Conservation (phyloP, 2,329 filamentous ascomycete species). For the Penicillium sp. region DNA sequence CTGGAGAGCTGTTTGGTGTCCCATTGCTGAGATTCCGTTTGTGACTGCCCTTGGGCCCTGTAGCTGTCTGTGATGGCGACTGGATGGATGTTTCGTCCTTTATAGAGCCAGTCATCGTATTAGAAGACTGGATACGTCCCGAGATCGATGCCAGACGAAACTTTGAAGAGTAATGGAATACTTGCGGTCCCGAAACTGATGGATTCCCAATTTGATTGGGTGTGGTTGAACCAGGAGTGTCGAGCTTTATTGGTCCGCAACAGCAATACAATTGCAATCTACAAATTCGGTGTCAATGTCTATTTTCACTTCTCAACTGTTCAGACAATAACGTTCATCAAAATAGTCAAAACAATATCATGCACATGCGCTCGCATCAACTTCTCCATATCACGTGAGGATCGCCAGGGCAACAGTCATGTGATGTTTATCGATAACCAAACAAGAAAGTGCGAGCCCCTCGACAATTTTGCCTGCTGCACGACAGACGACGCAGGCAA, state of each 20-base stretch:
- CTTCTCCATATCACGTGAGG: constrained; percentile 24
- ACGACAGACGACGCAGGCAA: constrained; percentile 47
- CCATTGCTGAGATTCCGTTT: constrained; percentile 29
- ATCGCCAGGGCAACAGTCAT: constrained; percentile 30
- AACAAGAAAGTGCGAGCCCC: constrained; percentile 13
- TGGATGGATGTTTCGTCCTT: neutral
- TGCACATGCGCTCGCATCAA: neutral
- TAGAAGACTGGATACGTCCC: neutral
- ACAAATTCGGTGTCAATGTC: neutral
- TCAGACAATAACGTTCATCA: neutral
- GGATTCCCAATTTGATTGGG: constrained; percentile 8
- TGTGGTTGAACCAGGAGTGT: neutral
- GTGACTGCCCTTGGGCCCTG: constrained; percentile 14
- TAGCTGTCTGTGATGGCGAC: constrained; percentile 8
- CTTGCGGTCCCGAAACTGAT: constrained; percentile 1
- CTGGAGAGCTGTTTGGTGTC: constrained; percentile 22
- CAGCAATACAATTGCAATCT: neutral
- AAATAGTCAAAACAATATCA: neutral
- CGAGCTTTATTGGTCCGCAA: neutral
- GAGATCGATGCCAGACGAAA: neutral
- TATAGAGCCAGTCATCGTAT: neutral
- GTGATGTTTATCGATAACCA: constrained; percentile 39
- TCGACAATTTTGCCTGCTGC: constrained; percentile 5
- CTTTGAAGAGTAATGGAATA: neutral
- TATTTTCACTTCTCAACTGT: neutral